Evolutionary conservation across 2,329 filamentous ascomycete genomes (phyloP), one percentile per base, ranked within the genome.

Genomic region (Clarireedia sp.): DNA sequence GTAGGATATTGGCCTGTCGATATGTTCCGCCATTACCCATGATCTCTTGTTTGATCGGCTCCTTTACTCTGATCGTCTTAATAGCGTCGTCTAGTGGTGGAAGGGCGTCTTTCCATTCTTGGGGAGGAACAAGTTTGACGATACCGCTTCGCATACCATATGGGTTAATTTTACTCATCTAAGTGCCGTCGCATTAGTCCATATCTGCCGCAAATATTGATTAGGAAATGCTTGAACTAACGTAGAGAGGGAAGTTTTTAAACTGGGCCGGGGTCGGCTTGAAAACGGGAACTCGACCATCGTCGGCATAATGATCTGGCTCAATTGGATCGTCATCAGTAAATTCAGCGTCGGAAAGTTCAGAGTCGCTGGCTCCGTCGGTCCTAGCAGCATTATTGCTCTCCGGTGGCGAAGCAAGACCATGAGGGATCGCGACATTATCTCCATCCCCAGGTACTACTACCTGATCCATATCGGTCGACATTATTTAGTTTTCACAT

Each of bases 121-220:
- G 75, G 0, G 94, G 94, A 26, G 94, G 91, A 52, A 97, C 86
- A 57, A 99, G 87, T 74, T 99, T 97, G 68, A 97, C 84, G 65
- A 99, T 96, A 37, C 94, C 94, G 21, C 90, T 94, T 72, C 90
- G 89, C 94, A 99, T 99, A 66, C 94, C 94, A 70, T 96, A 96
- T 62, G 84, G 82, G 71, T 99, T 89, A 59, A 99, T 71, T 89
- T 91, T 68, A 16, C 85, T 82, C 78, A 86, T 85, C 82, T 86
- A 57, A 37, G 48, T 4, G 7, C 24, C 21, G 26, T 37, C n/a
- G 21, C 45, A 47, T 65, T 62, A 65, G 64, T 50, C 48, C 44
- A 50, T 9, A 24, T 29, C 38, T 3, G 51, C 21, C 14, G 12
- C 29, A 24, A 45, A 40, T 26, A 29, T 21, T n/a, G n/a, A 43